These are phyloP conservation scores for Pogostemon cablin DNA, from an alignment of 257 asterid species.

Conservation along the genomic window DNA sequence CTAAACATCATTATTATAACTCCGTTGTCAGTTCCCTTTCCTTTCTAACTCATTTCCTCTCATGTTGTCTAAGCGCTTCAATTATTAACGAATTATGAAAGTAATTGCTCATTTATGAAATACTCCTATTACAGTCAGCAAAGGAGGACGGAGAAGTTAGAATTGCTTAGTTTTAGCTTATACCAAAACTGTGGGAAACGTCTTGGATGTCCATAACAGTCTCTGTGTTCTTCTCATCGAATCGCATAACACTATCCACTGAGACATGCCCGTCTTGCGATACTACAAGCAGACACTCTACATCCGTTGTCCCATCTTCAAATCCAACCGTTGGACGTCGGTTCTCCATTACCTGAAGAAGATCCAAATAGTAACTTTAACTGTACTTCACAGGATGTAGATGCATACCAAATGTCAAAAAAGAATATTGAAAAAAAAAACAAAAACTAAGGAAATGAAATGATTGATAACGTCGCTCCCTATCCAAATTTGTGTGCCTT, in stretches of 20 bases:
- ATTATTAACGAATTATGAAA: slow-evolving; percentile 15
- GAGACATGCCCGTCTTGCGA: slow-evolving; percentile 63
- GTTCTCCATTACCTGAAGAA: slow-evolving; percentile 68
- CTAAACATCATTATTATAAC: neutral
- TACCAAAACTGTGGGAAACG: slow-evolving; percentile 63
- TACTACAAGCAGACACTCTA: slow-evolving; percentile 62
- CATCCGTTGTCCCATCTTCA: slow-evolving; percentile 71
- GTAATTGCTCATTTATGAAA: slow-evolving; percentile 17
- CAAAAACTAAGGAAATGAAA: neutral
- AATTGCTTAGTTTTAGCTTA: slow-evolving; percentile 33
- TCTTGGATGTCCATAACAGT: slow-evolving; percentile 55
- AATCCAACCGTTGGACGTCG: slow-evolving; percentile 51
- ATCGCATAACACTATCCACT: slow-evolving; percentile 63
- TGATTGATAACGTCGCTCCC: too few species aligned
- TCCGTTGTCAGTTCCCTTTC: neutral
- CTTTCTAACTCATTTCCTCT: neutral
- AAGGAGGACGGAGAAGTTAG: slow-evolving; percentile 26
- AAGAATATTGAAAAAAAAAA: neutral
- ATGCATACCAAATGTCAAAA: neutral
- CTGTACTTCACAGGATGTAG: slow-evolving; percentile 15
- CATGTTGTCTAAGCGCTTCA: neutral
- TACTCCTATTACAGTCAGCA: neutral
- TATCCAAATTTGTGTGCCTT: too few species aligned
- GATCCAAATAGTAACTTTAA: slow-evolving; percentile 10
- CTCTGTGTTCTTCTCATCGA: slow-evolving; percentile 54